These are phyloP conservation scores for Maudiozyma humilis DNA, from an alignment of 1,139 yeast species.

Conservation along the genomic window DNA sequence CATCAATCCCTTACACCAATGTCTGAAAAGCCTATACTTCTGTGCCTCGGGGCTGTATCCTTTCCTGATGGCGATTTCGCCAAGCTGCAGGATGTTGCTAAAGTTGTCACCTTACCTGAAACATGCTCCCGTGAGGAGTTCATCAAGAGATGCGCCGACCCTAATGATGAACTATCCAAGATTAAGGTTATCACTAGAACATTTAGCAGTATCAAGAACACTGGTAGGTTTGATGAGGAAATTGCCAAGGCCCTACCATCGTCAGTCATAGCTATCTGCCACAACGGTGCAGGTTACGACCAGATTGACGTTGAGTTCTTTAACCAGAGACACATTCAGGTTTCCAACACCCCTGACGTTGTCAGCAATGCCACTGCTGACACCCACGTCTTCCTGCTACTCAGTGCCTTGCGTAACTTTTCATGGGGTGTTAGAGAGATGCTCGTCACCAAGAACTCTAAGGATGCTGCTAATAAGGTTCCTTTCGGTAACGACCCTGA, in stretches of 20 bases:
- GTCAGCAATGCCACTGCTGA: constrained; percentile 82
- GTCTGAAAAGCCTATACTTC: constrained; percentile 42
- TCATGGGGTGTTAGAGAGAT: constrained; percentile 41
- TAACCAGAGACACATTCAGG: constrained; percentile 42
- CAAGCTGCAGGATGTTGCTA: constrained; percentile 40
- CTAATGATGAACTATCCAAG: constrained; percentile 37
- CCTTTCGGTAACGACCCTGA: constrained; percentile 52
- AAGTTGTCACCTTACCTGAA: constrained; percentile 38
- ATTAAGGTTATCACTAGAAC: constrained; percentile 47
- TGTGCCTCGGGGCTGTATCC: constrained; percentile 48
- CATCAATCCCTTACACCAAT: background rate
- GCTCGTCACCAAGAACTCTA: constrained; percentile 50
- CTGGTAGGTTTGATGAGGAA: constrained; percentile 76
- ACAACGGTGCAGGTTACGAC: constrained; percentile 93
- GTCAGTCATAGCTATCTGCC: constrained; percentile 56
- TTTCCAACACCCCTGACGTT: constrained; percentile 63
- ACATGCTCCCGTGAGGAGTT: constrained; percentile 47
- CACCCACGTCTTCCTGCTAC: constrained; percentile 56
- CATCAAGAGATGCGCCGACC: constrained; percentile 39
- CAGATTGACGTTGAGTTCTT: constrained; percentile 51
- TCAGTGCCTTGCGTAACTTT: constrained; percentile 65
- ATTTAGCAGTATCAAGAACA: constrained; percentile 38
- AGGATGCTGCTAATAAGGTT: constrained; percentile 29
- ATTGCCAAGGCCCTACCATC: constrained; percentile 53
- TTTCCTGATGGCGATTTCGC: constrained; percentile 54